Evolutionary conservation across 225 moss, liverwort and hornwort species (phyloP).

Genomic region (Physcomitrellopsis africana): DNA sequence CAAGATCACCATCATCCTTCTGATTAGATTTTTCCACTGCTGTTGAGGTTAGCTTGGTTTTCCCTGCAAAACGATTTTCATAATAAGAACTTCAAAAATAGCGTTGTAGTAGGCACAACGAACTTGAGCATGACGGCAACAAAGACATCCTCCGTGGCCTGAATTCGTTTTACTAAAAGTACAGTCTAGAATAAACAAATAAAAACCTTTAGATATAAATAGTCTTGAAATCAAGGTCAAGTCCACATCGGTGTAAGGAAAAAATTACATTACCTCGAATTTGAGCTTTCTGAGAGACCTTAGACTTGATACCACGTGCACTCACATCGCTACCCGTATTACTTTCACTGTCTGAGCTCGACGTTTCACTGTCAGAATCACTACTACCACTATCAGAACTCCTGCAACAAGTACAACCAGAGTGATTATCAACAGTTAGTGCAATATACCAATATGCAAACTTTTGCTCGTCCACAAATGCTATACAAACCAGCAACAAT

Average conservation of each 20-base stretch:
- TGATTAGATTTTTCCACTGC: conserved; percentile 41
- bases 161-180: neutral
- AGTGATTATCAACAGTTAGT: conserved; percentile 7
- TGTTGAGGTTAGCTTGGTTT: conserved; percentile 37
- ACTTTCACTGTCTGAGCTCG: conserved; percentile 67
- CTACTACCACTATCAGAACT: conserved; percentile 69
- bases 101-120: conserved; percentile 4
- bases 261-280: conserved; percentile 32
- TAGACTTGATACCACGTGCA: conserved; percentile 50
- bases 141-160: conserved; percentile 1
- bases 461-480: conserved; percentile 2
- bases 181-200: no score
- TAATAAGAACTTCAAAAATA: neutral
- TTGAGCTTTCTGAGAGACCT: conserved; percentile 33
- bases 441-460: neutral
- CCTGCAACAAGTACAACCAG: conserved; percentile 52
- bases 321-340: conserved; percentile 61
- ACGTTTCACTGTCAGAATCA: conserved; percentile 67
- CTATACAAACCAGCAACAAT: neutral
- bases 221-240: neutral
- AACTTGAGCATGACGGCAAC: conserved; percentile 15
- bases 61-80: conserved; percentile 36
- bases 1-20: conserved; percentile 35
- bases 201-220: no score
- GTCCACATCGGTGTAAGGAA: conserved; percentile 10